Base-by-base conservation (phyloP, 441 rosid species). In the Raphanus hybrid region DNA sequence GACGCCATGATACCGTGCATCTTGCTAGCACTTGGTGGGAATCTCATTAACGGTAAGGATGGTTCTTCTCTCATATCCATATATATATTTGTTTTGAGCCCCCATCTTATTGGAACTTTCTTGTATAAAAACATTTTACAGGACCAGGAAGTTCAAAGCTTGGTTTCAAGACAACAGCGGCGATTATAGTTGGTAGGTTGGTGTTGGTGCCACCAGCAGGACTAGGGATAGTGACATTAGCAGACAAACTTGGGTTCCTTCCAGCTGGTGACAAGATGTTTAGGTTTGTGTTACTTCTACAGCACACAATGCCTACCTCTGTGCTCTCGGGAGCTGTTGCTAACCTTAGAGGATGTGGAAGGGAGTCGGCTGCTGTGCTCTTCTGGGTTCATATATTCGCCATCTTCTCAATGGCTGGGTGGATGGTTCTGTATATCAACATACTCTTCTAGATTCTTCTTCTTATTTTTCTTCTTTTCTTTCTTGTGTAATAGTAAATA, bases 321-420 rank as follows among this genome's bases (percentile, higher is more conserved):
- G 87, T 96, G 41, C 98, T 96, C 66, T 83, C 98, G 29, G 99
- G 97, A 79, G 99, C 98, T 20, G 94, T 96, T 61, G 96, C 99
- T 6, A 96, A 82, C 85, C 87, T 96, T 15, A 87, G 98, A 69
- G 99, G 99, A 11, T 93, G 98, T 7, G 99, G 98, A 64, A 90
- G 89, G 76, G 99, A 96, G 75, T 91, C 99, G 5, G 98, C 97
- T 14, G 94, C 98, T 15, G 91, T 92, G 41, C 79, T 96, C 68
- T 96, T 96, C 75, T 96, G 98, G 98, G 99, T 96, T 78, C 99
- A 96, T 76, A 91, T 96, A 67, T 96, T 96, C 63, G 97, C 97
- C 0, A 71, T 90, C 71, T 73, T 96, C 73, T 90, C 99, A 39
- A 93, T 93, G 98, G 98, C 97, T 14, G 93, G 87, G 48, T 93